Base-by-base conservation (phyloP, 306 rosid genomes). In the Gastrolobium villosum region DNA sequence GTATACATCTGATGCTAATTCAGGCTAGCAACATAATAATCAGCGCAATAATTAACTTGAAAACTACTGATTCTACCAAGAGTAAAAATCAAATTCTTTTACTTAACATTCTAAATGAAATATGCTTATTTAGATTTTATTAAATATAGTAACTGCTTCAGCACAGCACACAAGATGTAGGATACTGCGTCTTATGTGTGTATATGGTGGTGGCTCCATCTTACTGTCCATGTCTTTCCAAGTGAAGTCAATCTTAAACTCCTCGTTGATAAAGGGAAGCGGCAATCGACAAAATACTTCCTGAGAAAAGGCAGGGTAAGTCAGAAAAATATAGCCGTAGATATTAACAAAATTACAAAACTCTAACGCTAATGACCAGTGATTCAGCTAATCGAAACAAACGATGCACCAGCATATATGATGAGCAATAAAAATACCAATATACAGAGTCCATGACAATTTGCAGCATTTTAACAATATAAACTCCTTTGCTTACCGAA, bases 121-220 rank as follows among this genome's bases (percentile, higher is more conserved):
- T 35, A 26, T 15, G 72, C 62, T 35, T 48, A 35, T 76, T 55
- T 10, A 41, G 53, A 74, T 54, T 45, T 71, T 60, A 50, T 35
- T 67, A 66, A 56, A 49, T 65, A 30, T 28, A 26, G 70, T 65
- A 65, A 71, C 68, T 50, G 74, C 64, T 62, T 76, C 65, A 76
- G 45, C 65, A 49, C 30, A 85, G 56, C 34, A 54, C 36, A 72
- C 10, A 7, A 60, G 74, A 68, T 64, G 61, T 34, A 82, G 97
- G 97, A 94, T 94, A 94, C 97, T 92, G 60, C 97, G 94, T 73
- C 86, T 88, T 76, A 94, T 94, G 88, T 88, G 97, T 31, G 65
- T 70, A 77, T 89, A 94, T 65, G 92, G 87, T 14, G 95, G 97
- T 5, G 90, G 97, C 79, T 92, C 97, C 86, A 84, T 59, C 83